A percentile compares a stretch with the other conserved stretches of the same genome.
phyloP scores from a whole-genome alignment of 495 filamentous ascomycete species.

The Penicillium cataractarum region DNA sequence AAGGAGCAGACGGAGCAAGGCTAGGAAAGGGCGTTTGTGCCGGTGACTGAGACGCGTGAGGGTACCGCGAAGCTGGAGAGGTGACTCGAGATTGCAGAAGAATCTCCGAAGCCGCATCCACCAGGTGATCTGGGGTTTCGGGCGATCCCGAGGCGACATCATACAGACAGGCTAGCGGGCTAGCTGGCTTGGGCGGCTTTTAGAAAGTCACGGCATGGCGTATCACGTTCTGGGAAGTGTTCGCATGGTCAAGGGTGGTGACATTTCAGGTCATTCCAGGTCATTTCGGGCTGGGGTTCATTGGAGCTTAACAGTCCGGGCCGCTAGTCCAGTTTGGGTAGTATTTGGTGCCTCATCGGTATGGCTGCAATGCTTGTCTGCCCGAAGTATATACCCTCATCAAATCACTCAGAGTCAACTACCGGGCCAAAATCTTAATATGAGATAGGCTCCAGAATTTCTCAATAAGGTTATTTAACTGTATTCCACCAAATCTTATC shows the following conservation, averaged over 20 bases:
- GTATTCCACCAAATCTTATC: no score
- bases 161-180: neutral
- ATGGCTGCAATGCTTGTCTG: neutral
- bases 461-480: no score
- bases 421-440: no score
- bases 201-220: conserved; percentile 2
- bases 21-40: conserved; percentile 28
- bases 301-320: neutral
- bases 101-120: conserved; percentile 29
- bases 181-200: neutral
- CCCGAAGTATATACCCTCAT: neutral
- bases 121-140: conserved; percentile 22
- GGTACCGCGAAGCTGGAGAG: conserved; percentile 30
- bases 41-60: conserved; percentile 28
- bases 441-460: no score
- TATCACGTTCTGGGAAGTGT: neutral
- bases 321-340: neutral
- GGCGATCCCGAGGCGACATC: conserved; percentile 19
- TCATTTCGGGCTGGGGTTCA: neutral
- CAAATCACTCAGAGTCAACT: no score
- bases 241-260: conserved; percentile 2
- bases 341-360: conserved; percentile 2
- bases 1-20: conserved; percentile 29
- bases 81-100: conserved; percentile 28
- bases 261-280: neutral